These are phyloP conservation scores for Antitrichia curtipendula DNA, from an alignment of 225 moss, liverwort and hornwort species.

Conservation along the genomic window DNA sequence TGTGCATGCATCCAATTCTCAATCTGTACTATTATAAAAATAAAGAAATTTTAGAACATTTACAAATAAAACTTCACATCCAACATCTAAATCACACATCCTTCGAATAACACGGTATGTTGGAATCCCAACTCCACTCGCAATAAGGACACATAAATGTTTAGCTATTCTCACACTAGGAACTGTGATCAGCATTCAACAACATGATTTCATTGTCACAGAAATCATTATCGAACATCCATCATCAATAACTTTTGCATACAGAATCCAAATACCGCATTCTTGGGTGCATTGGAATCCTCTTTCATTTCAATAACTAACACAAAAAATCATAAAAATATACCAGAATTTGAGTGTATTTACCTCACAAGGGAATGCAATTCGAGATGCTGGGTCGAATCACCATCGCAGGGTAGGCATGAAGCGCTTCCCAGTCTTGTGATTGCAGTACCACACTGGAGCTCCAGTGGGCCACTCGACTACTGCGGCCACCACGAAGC, in stretches of 20 bases:
- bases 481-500: conserved; percentile 53
- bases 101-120: no score
- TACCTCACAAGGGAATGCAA: conserved; percentile 61
- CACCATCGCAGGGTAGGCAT: conserved; percentile 57
- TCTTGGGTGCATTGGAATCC: not conserved
- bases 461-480: conserved; percentile 76
- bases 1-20: no score
- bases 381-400: conserved; percentile 56
- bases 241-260: not conserved
- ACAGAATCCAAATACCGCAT: not conserved
- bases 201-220: not conserved
- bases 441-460: conserved; percentile 64
- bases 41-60: no score
- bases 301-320: not conserved
- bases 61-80: no score
- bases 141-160: no score
- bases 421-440: conserved; percentile 43
- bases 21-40: no score
- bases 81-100: no score
- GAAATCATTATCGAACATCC: not conserved
- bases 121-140: not conserved
- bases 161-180: not conserved
- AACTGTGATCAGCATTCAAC: not conserved
- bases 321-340: not conserved
- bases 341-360: no score